A percentile compares a stretch with the other conserved stretches of the same genome.
These are phyloP conservation scores for Myxozyma sirexii DNA, from an alignment of 805 yeast genomes.

Conservation along the genomic window DNA sequence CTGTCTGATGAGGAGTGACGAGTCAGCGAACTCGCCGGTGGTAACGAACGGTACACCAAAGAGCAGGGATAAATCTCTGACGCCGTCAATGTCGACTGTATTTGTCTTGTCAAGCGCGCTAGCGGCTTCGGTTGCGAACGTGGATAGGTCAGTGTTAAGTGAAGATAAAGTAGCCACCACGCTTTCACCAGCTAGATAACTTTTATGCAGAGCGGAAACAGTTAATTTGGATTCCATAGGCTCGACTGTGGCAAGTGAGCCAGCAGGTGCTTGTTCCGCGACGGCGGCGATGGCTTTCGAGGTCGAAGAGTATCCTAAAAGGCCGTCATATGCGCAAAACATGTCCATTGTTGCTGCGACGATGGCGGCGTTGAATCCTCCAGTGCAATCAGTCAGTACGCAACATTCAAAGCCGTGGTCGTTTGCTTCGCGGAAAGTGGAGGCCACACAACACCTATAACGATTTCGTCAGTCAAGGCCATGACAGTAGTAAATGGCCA, in stretches of 20 bases:
- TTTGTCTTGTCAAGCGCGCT: conserved; percentile 13
- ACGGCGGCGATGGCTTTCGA: conserved; percentile 19
- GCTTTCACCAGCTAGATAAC: conserved; percentile 1
- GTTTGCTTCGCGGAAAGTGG: conserved; percentile 43
- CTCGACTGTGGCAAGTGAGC: conserved; percentile 9
- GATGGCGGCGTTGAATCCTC: conserved; percentile 36
- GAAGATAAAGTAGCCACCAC: neutral
- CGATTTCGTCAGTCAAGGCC: neutral
- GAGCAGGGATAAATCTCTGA: conserved; percentile 22
- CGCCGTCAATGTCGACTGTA: conserved; percentile 22
- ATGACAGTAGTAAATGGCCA: neutral
- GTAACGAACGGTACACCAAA: conserved; percentile 33
- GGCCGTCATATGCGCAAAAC: conserved; percentile 39
- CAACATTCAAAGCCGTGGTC: conserved; percentile 44
- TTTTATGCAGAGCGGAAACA: neutral
- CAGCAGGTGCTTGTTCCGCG: conserved; percentile 17
- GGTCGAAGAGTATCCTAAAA: conserved; percentile 36
- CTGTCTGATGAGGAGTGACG: conserved; percentile 24
- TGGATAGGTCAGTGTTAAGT: neutral
- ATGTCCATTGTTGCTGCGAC: conserved; percentile 34
- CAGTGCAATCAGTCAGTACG: conserved; percentile 38
- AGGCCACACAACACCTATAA: conserved; percentile 41
- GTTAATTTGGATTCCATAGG: conserved; percentile 5
- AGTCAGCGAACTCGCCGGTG: conserved; percentile 21
- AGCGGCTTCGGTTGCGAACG: conserved; percentile 7